A percentile compares a stretch with the other conserved stretches of the same genome.
These are phyloP conservation scores for Chalciporus pseudorubinellus DNA, from an alignment of 768 basidiomycete species.

Conservation along the genomic window DNA sequence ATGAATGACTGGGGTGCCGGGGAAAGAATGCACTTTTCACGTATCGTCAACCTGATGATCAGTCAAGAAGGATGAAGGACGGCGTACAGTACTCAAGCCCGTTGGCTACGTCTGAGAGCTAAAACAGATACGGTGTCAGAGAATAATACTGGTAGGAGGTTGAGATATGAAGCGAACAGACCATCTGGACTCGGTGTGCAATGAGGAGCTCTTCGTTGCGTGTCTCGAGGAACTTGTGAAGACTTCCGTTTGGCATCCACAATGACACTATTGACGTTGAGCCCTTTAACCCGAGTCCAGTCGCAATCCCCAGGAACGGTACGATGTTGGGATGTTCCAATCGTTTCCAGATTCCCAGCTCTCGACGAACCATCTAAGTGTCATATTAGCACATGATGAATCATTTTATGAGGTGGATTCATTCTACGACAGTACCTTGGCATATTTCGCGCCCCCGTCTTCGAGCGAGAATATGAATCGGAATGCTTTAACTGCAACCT, in stretches of 20 bases:
- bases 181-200: constrained; percentile 2
- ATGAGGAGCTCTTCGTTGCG: not conserved
- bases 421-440: not conserved
- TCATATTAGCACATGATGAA: not conserved
- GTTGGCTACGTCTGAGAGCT: constrained; percentile 7
- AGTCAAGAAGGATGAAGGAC: too few species aligned
- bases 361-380: constrained; percentile 18
- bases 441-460: not conserved
- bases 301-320: constrained; percentile 19
- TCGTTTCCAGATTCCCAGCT: constrained; percentile 22
- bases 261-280: constrained; percentile 24
- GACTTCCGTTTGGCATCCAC: constrained; percentile 26
- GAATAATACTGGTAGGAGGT: not conserved
- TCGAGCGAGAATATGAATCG: constrained; percentile 2
- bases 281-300: constrained; percentile 22
- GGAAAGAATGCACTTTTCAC: constrained; percentile 5
- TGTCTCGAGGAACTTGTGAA: constrained; percentile 17
- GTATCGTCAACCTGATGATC: not conserved
- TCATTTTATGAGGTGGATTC: not conserved
- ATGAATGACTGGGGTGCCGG: not conserved
- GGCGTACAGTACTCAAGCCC: constrained; percentile 2
- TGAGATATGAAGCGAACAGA: not conserved
- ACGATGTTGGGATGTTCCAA: constrained; percentile 21
- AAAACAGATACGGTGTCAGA: too few species aligned
- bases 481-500: constrained; percentile 17